Evolutionary conservation across 1,284 basidiomycete species (phyloP).

Genomic region (Bjerkandera adusta): DNA sequence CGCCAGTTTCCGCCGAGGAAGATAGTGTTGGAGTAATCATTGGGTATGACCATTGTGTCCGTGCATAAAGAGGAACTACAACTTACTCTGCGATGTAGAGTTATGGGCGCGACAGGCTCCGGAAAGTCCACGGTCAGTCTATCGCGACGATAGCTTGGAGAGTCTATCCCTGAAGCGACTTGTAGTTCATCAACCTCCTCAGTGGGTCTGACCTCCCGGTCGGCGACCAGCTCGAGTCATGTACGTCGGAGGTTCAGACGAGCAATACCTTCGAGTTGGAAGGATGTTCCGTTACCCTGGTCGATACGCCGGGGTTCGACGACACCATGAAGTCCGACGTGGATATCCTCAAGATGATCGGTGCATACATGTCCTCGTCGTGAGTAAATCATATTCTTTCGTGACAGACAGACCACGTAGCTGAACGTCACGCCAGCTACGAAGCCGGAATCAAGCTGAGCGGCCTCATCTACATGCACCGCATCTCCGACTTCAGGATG

Average conservation of each 20-base stretch:
- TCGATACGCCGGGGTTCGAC: conserved; percentile 39
- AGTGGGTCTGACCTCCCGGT: conserved; percentile 33
- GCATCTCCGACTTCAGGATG: conserved; percentile 48
- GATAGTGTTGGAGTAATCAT: neutral
- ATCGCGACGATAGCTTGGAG: neutral
- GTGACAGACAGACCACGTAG: neutral
- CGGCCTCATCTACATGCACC: conserved; percentile 52
- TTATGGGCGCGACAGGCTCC: conserved; percentile 16
- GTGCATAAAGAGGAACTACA: neutral
- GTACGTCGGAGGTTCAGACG: conserved; percentile 33
- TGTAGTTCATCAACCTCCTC: conserved; percentile 35
- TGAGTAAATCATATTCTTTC: conserved; percentile 4
- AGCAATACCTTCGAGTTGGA: conserved; percentile 28
- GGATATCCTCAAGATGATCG: conserved; percentile 34
- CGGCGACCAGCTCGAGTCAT: conserved; percentile 33
- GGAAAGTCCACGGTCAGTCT: conserved; percentile 16
- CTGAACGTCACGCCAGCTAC: conserved; percentile 29
- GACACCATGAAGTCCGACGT: conserved; percentile 34
- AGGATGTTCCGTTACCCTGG: conserved; percentile 27
- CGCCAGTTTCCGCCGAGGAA: too few relatives aligned
- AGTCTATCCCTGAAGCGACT: neutral
- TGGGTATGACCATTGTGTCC: neutral
- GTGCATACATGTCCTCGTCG: conserved; percentile 29
- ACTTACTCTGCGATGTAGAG: conserved; percentile 7
- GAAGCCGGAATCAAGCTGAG: conserved; percentile 38